Base-by-base conservation (phyloP, 345 rosid species). In the Sisymbrium altissimum region DNA sequence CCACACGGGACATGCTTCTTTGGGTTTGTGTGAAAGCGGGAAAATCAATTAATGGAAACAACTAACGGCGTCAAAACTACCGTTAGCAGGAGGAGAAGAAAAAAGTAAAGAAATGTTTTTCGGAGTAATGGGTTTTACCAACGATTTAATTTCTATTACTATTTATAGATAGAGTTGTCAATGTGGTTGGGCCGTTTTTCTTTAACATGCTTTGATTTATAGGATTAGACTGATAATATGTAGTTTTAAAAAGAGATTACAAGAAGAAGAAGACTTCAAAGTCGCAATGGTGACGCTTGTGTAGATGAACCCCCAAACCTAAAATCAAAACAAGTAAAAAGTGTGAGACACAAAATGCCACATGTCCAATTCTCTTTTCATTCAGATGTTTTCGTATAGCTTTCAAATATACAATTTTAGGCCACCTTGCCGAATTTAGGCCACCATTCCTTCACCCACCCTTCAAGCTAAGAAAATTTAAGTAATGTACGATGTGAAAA, bases 1-100 rank as follows among this genome's bases (percentile, higher is more conserved):
- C 84, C 36, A 81, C 82, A n/a, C 92, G 94, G 30, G 92, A 84
- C 92, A 87, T 52, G 14, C 9, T 41, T 46, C 18, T 43, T 43
- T 12, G 7, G 23, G 6, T 49, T 40, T 17, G 17, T 49, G 35
- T 55, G 72, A 9, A 53, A 68, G 74, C 79, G 74, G 79, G 79
- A 75, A 68, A 68, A 39, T 18, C 1, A 25, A 23, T 29, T 32
- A 54, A 41, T 3, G 25, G 25, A 23, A 23, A 23, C 1, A 23
- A 23, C 25, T 23, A 23, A 23, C 25, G 25, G 74, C 68, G 68
- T 60, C 0, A 18, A 46, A 57, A 39, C 35, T 14, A 57, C 61
- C 54, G 68, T 58, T 68, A 41, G 68, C 39, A 6, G 38, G 44
- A 60, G 63, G 13, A 36, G 64, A 10, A 60, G 25, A 23, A 3